phyloP scores from a whole-genome alignment of 345 rosid species.

The Citrus trifoliata region DNA sequence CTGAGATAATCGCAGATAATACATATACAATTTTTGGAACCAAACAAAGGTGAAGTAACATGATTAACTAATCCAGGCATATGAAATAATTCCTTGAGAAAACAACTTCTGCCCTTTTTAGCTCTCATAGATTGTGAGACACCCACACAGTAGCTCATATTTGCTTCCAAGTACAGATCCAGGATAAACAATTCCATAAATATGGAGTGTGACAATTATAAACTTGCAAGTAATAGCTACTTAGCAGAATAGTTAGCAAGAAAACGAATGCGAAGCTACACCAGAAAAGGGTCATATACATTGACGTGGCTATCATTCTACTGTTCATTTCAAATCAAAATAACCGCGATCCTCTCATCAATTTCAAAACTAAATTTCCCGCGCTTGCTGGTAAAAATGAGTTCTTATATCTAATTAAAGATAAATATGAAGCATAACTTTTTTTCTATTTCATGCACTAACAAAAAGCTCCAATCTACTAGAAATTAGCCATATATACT shows the following conservation, averaged over 20 bases:
- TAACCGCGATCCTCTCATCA: neutral
- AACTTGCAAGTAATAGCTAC: neutral
- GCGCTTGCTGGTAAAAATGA: neutral
- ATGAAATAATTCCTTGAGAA: neutral
- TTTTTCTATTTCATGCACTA: neutral
- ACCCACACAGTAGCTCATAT: neutral
- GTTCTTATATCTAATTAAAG: neutral
- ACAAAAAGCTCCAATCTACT: neutral
- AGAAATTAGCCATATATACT: neutral
- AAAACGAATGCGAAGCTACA: neutral
- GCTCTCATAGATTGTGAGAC: neutral
- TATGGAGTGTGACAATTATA: neutral
- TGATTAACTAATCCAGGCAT: neutral
- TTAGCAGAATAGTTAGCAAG: neutral
- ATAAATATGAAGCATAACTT: neutral
- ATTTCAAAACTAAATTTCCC: neutral
- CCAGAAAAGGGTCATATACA: neutral
- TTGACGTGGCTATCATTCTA: neutral
- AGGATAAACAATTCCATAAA: neutral
- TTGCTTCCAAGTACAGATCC: neutral
- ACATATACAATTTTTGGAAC: neutral
- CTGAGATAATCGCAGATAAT: neutral
- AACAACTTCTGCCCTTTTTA: neutral
- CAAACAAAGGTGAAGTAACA: neutral
- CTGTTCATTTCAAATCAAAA: neutral